Evolutionary conservation across 257 asterid species (phyloP).

Genomic region (Lycium barbarum): DNA sequence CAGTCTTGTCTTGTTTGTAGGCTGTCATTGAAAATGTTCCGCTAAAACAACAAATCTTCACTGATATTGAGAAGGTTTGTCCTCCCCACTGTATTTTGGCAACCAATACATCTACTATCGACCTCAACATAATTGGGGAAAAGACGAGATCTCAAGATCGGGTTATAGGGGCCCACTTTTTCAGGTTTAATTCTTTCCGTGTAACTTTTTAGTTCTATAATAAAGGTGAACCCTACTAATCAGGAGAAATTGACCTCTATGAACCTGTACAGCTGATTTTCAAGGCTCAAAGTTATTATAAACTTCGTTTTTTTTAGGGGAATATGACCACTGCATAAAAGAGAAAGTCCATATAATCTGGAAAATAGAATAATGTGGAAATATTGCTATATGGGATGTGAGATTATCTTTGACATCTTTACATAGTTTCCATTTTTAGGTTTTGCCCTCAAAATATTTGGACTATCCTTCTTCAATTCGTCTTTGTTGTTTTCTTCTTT

Average conservation of each 20-base stretch:
- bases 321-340: constrained; percentile 22
- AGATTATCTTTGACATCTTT: not conserved
- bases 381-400: constrained; percentile 18
- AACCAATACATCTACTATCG: constrained; percentile 93
- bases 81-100: constrained; percentile 96
- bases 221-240: not conserved
- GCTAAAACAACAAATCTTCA: constrained; percentile 82
- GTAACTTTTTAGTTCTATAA: not conserved
- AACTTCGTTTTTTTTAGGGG: not conserved
- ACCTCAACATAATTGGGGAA: constrained; percentile 80
- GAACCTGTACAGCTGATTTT: not conserved
- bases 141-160: constrained; percentile 81
- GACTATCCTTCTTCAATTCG: constrained; percentile 16
- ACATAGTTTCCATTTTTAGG: not conserved
- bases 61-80: constrained; percentile 88
- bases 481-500: not conserved
- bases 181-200: constrained; percentile 61
- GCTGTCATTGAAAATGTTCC: constrained; percentile 88
- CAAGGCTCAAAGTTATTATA: not conserved
- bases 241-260: constrained; percentile 6
- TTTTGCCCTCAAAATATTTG: not conserved
- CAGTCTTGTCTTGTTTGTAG: constrained; percentile 55
- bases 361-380: constrained; percentile 7
- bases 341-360: not conserved
- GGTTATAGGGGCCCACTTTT: constrained; percentile 96